Base-by-base conservation (phyloP, 2,329 filamentous ascomycete genomes). In the Nothomitra cinnamomea region DNA sequence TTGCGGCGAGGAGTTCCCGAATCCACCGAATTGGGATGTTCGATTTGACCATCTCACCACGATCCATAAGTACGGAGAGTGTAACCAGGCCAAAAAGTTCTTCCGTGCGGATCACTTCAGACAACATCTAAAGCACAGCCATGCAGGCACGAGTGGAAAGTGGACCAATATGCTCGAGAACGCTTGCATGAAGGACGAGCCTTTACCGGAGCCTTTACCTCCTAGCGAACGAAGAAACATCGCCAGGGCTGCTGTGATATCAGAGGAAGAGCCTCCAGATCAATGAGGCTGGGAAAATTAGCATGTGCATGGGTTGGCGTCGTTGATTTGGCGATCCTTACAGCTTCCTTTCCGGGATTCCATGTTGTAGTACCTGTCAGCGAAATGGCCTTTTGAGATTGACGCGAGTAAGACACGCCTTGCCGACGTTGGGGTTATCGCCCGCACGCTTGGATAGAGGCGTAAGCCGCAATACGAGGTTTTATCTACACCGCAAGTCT, bases 161-260 rank as follows among this genome's bases (percentile, higher is more conserved):
- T 98, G 92, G 92, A 98, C 92, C 12, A 96, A 96, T 67, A 89
- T 95, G 76, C 74, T 98, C 35, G 92, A 98, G 66, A 94, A 87
- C 64, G 87, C 89, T 3, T 98, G 92, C 70, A 94, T 96, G 87
- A 81, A 89, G 66, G 89, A 94, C 64, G 88, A 95, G 62, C 78
- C 80, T 53, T 74, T 79, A 28, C 75, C 74, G 50, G 41, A 52
- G 53, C 32, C 52, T 2, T 13, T 54, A 28, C 41, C 40, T 22
- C 38, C 53, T n/a, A 35, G 43, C n/a, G 45, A 49, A 28, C 45
- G 45, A n/a, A 49, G 45, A 28, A 49, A 35, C 17, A 21, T 49
- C 25, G 25, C 45, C 25, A 49, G 45, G n/a, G 45, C 45, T 35
- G 19, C 45, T 19, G 24, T 49, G 45, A 49, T 49, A 49, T 49